phyloP scores from a whole-genome alignment of 306 rosid species.

The Prunus fruticosa region DNA sequence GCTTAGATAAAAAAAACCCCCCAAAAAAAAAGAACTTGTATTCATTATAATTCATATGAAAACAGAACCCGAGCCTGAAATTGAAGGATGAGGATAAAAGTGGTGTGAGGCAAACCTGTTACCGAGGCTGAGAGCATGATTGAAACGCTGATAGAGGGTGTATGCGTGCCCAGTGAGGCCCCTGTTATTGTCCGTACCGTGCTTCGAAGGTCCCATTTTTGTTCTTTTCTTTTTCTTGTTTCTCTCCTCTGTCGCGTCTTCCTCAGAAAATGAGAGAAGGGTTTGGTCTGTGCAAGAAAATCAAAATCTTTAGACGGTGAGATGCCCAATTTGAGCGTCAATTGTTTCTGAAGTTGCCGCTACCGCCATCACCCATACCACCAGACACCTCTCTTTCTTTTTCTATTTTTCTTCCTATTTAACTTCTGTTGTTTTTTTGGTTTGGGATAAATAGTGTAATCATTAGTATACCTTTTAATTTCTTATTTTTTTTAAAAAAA shows the following conservation, averaged over 20 bases:
- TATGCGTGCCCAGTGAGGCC: slow-evolving; percentile 37
- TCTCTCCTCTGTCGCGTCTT: background rate
- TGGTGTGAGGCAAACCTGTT: slow-evolving; percentile 42
- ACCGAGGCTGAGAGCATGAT: slow-evolving; percentile 68
- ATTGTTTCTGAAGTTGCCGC: background rate
- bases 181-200: slow-evolving; percentile 38
- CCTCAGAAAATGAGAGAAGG: background rate
- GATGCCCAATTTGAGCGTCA: background rate
- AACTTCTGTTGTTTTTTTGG: background rate
- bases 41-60: no score
- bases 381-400: background rate
- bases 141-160: slow-evolving; percentile 73
- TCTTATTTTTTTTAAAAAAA: no score
- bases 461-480: no score
- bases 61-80: background rate
- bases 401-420: background rate
- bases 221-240: background rate
- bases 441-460: no score
- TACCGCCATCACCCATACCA: background rate
- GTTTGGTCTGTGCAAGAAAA: background rate
- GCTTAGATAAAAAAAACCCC: no score
- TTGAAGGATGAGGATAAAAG: background rate
- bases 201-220: slow-evolving; percentile 46
- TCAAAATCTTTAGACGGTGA: background rate
- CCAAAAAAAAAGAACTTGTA: no score